Evolutionary conservation across 2,329 filamentous ascomycete species (phyloP).

Genomic region (Aureobasidium vineae): DNA sequence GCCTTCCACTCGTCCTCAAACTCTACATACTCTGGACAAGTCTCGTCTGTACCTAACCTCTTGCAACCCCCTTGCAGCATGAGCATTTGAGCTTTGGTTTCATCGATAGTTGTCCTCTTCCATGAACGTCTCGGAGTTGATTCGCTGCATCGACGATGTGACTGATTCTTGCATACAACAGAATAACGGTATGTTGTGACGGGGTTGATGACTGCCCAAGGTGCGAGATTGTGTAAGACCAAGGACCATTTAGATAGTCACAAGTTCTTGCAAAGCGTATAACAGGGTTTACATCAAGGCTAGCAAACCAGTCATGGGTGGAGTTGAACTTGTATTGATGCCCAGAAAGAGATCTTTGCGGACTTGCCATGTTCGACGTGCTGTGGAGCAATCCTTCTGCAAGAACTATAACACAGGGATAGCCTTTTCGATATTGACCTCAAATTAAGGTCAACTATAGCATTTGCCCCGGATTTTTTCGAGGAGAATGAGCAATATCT

Average conservation of each 20-base stretch:
- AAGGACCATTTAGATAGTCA: too few species aligned
- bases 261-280: too few species aligned
- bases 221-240: too few species aligned
- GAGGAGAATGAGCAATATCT: not conserved
- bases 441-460: not conserved
- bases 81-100: not conserved
- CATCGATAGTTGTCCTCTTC: not conserved
- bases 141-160: too few species aligned
- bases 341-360: not conserved
- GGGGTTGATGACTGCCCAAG: too few species aligned
- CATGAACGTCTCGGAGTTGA: too few species aligned
- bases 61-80: not conserved
- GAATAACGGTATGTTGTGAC: too few species aligned
- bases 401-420: not conserved
- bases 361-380: not conserved
- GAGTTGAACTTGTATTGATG: not conserved
- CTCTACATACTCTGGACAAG: not conserved
- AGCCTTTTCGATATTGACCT: not conserved
- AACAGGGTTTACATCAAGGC: too few species aligned
- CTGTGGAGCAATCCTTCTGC: not conserved
- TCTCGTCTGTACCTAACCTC: not conserved
- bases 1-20: not conserved
- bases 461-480: not conserved
- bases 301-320: not conserved
- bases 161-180: too few species aligned